These are phyloP conservation scores for Iris pallida DNA, from an alignment of 116 monocot species.

Conservation along the genomic window DNA sequence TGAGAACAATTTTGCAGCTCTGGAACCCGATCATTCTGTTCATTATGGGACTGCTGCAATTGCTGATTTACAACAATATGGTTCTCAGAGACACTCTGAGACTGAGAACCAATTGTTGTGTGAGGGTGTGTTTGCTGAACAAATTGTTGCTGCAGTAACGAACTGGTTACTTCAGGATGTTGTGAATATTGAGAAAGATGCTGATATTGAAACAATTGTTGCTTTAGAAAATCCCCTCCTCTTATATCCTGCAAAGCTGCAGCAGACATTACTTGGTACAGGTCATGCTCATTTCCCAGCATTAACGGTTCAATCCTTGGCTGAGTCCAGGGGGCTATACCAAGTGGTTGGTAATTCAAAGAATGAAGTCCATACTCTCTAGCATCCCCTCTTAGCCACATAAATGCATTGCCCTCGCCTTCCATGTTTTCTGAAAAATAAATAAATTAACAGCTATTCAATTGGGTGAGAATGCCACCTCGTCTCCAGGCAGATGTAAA, in stretches of 20 bases:
- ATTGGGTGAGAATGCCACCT: background rate
- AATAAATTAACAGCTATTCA: background rate
- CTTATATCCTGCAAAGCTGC: slow-evolving; percentile 61
- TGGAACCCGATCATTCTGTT: slow-evolving; percentile 39
- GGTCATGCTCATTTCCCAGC: slow-evolving; percentile 52
- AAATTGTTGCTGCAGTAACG: slow-evolving; percentile 53
- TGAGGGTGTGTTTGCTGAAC: slow-evolving; percentile 44
- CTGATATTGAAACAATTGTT: slow-evolving; percentile 61
- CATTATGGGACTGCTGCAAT: slow-evolving; percentile 35
- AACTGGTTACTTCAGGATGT: slow-evolving; percentile 33
- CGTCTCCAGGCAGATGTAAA: background rate
- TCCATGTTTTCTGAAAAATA: slow-evolving; percentile 17
- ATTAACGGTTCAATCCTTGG: slow-evolving; percentile 56
- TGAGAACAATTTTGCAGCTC: slow-evolving; percentile 30
- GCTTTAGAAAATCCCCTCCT: slow-evolving; percentile 49
- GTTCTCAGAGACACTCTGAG: slow-evolving; percentile 28
- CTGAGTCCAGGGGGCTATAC: slow-evolving; percentile 55
- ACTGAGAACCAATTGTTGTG: slow-evolving; percentile 28
- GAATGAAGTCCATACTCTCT: slow-evolving; percentile 43
- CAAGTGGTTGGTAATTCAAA: slow-evolving; percentile 11
- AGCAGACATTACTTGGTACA: slow-evolving; percentile 70
- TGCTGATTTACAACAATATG: slow-evolving; percentile 42
- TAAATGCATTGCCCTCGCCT: slow-evolving; percentile 53
- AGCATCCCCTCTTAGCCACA: slow-evolving; percentile 68
- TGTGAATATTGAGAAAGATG: slow-evolving; percentile 61